Base-by-base conservation (phyloP, 352 stramenopile genomes). In the Pythium dissimile region DNA sequence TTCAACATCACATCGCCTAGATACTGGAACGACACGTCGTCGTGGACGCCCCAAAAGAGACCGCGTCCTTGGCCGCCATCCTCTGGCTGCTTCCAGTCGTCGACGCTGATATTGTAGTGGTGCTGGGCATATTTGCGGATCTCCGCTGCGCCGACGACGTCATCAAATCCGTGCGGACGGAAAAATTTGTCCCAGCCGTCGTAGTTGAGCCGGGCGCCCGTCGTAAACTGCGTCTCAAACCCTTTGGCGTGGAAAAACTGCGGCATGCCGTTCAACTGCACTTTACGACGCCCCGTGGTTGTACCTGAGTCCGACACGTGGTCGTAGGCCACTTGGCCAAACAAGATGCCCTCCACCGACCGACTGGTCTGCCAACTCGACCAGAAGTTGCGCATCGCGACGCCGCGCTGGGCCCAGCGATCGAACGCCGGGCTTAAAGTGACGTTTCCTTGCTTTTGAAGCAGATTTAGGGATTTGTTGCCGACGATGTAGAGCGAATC, bases 31-130 rank as follows among this genome's bases (percentile, higher is more conserved):
- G 52, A 39, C 18, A 59, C 7, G 28, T 59, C 72, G 6, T 86
- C 76, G 48, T 86, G 76, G 7, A 86, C 69, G 1, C 74, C 72
- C 74, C 74, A 84, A n/a, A n/a, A n/a, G n/a, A n/a, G n/a, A n/a
- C n/a, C n/a, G n/a, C n/a, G n/a, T n/a, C n/a, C n/a, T n/a, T n/a
- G n/a, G n/a, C n/a, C n/a, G n/a, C n/a, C n/a, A n/a, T n/a, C n/a
- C n/a, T n/a, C n/a, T n/a, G n/a, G n/a, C n/a, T n/a, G n/a, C n/a
- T n/a, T n/a, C 74, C 72, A 81, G 44, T 82, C 47, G 26, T 69
- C 30, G 1, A 50, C 30, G 3, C 46, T 39, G 26, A 84, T 78
- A 1, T 66, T 66, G 23, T 32, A 48, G 39, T 21, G 16, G 13
- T 46, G 4, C 39, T 46, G 13, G 12, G 39, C 39, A 21, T 26